A percentile compares a stretch with the other conserved stretches of the same genome.
Conservation (phyloP, 768 basidiomycete species). For the Lactarius pseudohatsudake region DNA sequence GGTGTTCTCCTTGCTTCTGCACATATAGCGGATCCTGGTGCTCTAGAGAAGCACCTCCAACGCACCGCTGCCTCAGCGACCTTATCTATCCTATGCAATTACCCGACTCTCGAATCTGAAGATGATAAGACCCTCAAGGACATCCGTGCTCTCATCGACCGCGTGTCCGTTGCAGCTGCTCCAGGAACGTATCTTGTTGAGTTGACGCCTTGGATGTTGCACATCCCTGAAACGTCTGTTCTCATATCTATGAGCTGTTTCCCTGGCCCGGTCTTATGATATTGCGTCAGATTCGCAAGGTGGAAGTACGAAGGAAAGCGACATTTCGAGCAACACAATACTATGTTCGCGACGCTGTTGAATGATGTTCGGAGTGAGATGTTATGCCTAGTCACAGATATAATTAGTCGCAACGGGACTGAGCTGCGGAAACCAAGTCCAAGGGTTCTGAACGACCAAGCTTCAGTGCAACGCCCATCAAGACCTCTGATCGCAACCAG, state of each 20-base stretch:
- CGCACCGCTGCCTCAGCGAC: background rate
- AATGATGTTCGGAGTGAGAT: background rate
- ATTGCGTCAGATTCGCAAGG: background rate
- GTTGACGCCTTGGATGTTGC: background rate
- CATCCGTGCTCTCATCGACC: background rate
- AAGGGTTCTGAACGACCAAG: background rate
- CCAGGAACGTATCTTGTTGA: background rate
- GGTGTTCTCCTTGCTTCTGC: too few species aligned
- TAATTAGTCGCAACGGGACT: background rate
- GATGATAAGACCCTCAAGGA: background rate
- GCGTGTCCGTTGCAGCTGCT: background rate
- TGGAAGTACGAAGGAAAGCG: too few species aligned
- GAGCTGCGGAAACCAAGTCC: background rate
- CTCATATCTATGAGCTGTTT: background rate
- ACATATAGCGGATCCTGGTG: background rate
- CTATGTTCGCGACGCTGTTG: too few species aligned
- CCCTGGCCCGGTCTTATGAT: background rate
- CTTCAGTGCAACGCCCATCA: background rate
- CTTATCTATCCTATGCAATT: background rate
- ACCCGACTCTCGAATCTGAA: background rate
- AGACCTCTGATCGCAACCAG: background rate
- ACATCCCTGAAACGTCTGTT: background rate
- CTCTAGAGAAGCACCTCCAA: background rate
- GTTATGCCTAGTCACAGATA: background rate
- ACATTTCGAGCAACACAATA: too few species aligned